phyloP scores from a whole-genome alignment of 768 basidiomycete species.

The Mrakia frigida region DNA sequence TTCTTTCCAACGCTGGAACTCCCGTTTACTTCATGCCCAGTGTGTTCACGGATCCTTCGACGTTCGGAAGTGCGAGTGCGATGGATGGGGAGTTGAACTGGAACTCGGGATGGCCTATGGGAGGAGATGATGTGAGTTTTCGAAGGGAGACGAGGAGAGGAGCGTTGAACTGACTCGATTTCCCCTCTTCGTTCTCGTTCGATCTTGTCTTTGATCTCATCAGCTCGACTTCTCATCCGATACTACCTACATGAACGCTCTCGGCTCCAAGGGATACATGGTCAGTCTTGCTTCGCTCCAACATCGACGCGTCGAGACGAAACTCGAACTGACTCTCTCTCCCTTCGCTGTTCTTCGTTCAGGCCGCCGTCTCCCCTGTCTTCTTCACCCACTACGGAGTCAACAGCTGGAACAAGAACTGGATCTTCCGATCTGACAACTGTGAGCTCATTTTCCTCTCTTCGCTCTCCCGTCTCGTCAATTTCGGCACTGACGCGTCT shows the following conservation, averaged over 20 bases:
- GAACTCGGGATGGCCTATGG: constrained; percentile 74
- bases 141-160: not conserved
- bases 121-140: constrained; percentile 31
- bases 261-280: constrained; percentile 43
- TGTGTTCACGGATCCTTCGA: constrained; percentile 35
- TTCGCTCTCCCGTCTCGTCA: not conserved
- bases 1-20: constrained; percentile 29
- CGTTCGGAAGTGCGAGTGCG: constrained; percentile 31
- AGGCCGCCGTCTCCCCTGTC: constrained; percentile 40
- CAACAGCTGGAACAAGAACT: constrained; percentile 49
- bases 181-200: not conserved
- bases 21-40: constrained; percentile 35
- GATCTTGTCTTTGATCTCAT: too few species aligned
- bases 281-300: not conserved
- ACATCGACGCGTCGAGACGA: not conserved
- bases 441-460: not conserved
- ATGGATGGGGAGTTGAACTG: constrained; percentile 50
- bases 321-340: not conserved
- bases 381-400: constrained; percentile 44
- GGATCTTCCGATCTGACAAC: constrained; percentile 28
- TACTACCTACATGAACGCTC: constrained; percentile 35
- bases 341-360: too few species aligned
- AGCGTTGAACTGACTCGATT: not conserved
- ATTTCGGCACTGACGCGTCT: not conserved
- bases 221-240: constrained; percentile 46